Evolutionary conservation across 2,329 filamentous ascomycete genomes (phyloP).

Genomic region (Diaporthe sp.): DNA sequence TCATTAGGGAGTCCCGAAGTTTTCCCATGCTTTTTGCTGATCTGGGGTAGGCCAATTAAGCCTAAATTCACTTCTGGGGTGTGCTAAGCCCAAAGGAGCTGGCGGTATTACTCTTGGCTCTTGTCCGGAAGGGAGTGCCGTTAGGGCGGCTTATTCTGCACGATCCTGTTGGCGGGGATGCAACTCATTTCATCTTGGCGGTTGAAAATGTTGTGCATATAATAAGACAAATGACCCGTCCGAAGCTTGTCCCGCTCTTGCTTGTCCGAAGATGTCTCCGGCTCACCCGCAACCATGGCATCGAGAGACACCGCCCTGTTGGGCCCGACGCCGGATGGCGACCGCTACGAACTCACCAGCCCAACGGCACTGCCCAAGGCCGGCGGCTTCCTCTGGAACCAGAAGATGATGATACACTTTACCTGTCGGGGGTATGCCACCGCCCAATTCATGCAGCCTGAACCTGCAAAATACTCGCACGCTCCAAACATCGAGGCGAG

Average conservation of each 20-base stretch:
- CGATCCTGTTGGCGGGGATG: not conserved
- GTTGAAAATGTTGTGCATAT: conserved; percentile 4
- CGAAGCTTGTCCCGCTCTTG: not conserved
- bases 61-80: conserved; percentile 32
- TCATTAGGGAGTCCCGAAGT: conserved; percentile 11
- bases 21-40: conserved; percentile 6
- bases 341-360: conserved; percentile 67
- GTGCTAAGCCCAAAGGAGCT: conserved; percentile 5
- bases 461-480: conserved; percentile 71
- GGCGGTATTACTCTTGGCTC: conserved; percentile 26
- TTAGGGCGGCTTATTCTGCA: conserved; percentile 17
- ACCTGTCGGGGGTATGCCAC: conserved; percentile 71
- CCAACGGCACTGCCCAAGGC: conserved; percentile 69
- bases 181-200: conserved; percentile 1
- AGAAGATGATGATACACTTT: conserved; percentile 71
- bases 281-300: conserved; percentile 14
- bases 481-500: conserved; percentile 69
- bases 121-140: conserved; percentile 32
- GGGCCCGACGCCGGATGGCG: conserved; percentile 59
- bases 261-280: not conserved
- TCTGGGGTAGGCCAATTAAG: conserved; percentile 21
- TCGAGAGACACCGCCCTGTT: conserved; percentile 17
- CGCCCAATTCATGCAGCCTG: conserved; percentile 71
- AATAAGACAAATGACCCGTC: not conserved
- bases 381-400: conserved; percentile 70